Percentiles rank a stretch among this genome's conserved stretches.
Conservation (phyloP, 2,329 filamentous ascomycete species). For the Colletotrichum trifolii region DNA sequence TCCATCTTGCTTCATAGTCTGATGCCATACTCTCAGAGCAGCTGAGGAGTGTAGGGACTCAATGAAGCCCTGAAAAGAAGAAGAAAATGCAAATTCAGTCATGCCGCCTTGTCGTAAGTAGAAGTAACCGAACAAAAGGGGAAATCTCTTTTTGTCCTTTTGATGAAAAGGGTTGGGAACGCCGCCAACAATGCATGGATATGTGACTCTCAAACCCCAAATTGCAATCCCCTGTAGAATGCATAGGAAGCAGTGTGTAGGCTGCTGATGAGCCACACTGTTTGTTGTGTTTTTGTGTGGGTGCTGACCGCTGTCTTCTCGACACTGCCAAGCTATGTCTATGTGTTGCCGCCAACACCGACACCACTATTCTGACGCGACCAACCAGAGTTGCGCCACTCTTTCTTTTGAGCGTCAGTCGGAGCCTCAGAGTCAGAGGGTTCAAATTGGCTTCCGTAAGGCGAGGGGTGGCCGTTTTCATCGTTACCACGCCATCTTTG, state of each 20-base stretch:
- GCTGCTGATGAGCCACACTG: slow-evolving; percentile 1
- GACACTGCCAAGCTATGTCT: slow-evolving; percentile 35
- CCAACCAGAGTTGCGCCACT: slow-evolving; percentile 70
- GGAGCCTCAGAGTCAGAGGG: slow-evolving; percentile 54
- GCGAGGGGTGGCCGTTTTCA: slow-evolving; percentile 54
- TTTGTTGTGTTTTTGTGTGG: slow-evolving; percentile 9
- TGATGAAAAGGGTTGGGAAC: slow-evolving; percentile 41
- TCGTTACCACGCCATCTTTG: slow-evolving; percentile 61
- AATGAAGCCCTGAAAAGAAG: slow-evolving; percentile 30
- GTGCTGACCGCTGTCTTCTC: slow-evolving; percentile 3
- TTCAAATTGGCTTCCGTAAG: slow-evolving; percentile 57
- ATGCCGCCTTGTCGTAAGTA: slow-evolving; percentile 35
- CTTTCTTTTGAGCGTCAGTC: slow-evolving; percentile 58
- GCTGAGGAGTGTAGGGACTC: slow-evolving; percentile 36
- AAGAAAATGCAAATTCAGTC: slow-evolving; percentile 36
- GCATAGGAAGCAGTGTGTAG: slow-evolving; percentile 29
- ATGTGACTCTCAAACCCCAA: slow-evolving; percentile 36
- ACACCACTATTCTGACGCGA: slow-evolving; percentile 61
- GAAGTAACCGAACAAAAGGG: slow-evolving; percentile 37
- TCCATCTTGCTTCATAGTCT: slow-evolving; percentile 6
- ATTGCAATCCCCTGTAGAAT: slow-evolving; percentile 31
- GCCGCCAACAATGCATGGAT: slow-evolving; percentile 51
- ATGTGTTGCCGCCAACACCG: slow-evolving; percentile 60
- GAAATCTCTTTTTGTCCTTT: slow-evolving; percentile 32
- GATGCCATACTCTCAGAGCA: slow-evolving; percentile 34